A percentile compares a stretch with the other conserved stretches of the same genome.
These are phyloP conservation scores for Trichophyton mentagrophytes DNA, from an alignment of 2,329 filamentous ascomycete species.

Conservation along the genomic window DNA sequence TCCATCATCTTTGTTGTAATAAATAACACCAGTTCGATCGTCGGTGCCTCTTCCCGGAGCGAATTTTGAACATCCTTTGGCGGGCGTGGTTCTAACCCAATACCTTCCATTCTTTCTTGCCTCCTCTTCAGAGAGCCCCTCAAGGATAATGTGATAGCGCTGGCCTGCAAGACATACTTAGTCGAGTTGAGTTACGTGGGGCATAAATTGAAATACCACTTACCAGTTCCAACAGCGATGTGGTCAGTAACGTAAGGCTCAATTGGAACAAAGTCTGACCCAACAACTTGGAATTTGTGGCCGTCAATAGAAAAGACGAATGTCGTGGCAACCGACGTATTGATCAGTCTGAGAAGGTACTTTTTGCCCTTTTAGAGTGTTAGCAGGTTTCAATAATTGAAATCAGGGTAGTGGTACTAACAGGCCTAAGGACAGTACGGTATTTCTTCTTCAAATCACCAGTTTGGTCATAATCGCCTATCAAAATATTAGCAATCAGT, in stretches of 20 bases:
- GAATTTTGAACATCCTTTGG: constrained; percentile 27
- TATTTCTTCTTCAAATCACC: constrained; percentile 3
- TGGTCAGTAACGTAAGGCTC: constrained; percentile 40
- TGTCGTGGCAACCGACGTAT: constrained; percentile 37
- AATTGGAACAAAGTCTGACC: constrained; percentile 46
- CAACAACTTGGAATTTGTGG: constrained; percentile 47
- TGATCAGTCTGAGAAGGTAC: constrained; percentile 25
- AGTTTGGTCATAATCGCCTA: constrained; percentile 2
- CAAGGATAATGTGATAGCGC: constrained; percentile 29
- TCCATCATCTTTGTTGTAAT: constrained; percentile 20
- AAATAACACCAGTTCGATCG: constrained; percentile 41
- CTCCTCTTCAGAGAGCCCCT: constrained; percentile 11
- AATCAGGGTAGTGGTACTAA: neutral
- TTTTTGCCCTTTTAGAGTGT: constrained; percentile 18
- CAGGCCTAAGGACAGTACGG: neutral
- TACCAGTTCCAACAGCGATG: constrained; percentile 35
- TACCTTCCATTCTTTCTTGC: constrained; percentile 19
- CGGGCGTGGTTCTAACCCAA: constrained; percentile 36
- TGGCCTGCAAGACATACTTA: constrained; percentile 17
- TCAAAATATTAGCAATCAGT: neutral
- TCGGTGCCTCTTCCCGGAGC: constrained; percentile 26
- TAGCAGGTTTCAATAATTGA: neutral
- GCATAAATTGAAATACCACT: constrained; percentile 4
- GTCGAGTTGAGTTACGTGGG: neutral
- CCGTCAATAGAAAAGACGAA: constrained; percentile 41